phyloP scores from a whole-genome alignment of 306 rosid genomes.

The Lathyrus oleraceus region DNA sequence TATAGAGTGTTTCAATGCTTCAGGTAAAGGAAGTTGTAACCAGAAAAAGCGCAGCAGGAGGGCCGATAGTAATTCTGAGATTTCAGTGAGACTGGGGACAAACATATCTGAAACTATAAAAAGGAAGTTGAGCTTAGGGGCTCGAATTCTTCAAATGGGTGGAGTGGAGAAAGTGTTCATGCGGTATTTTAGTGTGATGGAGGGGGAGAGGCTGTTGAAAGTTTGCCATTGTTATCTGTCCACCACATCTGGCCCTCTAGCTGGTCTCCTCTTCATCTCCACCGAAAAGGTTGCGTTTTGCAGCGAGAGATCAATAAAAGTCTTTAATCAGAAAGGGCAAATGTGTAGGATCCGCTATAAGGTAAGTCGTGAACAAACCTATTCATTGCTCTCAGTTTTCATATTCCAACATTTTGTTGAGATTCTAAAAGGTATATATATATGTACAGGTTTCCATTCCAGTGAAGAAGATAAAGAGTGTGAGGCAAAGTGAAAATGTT shows the following conservation, averaged over 20 bases:
- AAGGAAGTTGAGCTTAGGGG: constrained; percentile 64
- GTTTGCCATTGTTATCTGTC: constrained; percentile 64
- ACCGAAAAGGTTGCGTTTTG: constrained; percentile 71
- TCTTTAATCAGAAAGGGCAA: constrained; percentile 51
- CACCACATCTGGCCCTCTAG: constrained; percentile 77
- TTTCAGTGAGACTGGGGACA: neutral
- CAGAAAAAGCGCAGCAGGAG: constrained; percentile 14
- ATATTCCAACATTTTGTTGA: neutral
- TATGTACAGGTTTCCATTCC: constrained; percentile 36
- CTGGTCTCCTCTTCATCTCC: constrained; percentile 74
- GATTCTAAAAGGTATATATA: too few species aligned
- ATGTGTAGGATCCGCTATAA: constrained; percentile 39
- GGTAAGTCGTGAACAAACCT: constrained; percentile 2
- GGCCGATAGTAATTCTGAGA: constrained; percentile 12
- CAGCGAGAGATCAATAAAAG: constrained; percentile 65
- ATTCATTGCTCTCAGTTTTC: constrained; percentile 6
- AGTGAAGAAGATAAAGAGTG: constrained; percentile 37
- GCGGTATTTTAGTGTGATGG: constrained; percentile 44
- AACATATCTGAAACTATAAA: constrained; percentile 41
- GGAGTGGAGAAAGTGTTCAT: constrained; percentile 56
- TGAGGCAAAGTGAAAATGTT: constrained; percentile 41
- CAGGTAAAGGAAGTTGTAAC: constrained; percentile 1
- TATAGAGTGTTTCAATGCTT: neutral
- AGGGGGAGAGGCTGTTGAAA: constrained; percentile 60
- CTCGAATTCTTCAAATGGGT: constrained; percentile 58